phyloP scores from a whole-genome alignment of 306 rosid genomes.

The Dalbergia cochinchinensis region DNA sequence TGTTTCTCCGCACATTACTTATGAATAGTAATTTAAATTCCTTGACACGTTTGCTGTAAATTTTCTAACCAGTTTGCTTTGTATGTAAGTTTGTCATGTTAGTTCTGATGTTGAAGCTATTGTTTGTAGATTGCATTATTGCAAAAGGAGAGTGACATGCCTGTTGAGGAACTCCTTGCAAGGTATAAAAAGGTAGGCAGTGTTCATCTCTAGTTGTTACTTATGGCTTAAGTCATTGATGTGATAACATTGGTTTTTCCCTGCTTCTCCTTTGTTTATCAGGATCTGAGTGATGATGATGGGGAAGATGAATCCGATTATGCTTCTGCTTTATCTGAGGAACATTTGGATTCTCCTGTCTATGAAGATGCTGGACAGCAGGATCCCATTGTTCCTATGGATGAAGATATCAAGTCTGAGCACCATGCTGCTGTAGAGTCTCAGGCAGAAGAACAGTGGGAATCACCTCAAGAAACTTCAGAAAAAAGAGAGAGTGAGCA shows the following conservation, averaged over 20 bases:
- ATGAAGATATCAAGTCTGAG: conserved; percentile 65
- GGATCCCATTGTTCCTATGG: conserved; percentile 54
- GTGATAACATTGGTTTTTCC: conserved; percentile 34
- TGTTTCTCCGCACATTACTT: conserved; percentile 31
- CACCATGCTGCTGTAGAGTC: conserved; percentile 49
- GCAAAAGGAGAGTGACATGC: conserved; percentile 89
- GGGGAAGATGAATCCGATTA: conserved; percentile 66
- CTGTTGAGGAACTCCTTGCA: conserved; percentile 92
- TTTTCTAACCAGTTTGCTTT: conserved; percentile 24
- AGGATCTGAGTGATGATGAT: conserved; percentile 63
- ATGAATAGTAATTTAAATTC: conserved; percentile 24
- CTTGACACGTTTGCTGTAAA: conserved; percentile 2
- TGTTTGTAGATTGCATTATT: conserved; percentile 79
- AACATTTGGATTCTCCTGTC: conserved; percentile 59
- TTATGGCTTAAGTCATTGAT: conserved; percentile 30
- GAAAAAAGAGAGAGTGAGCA: conserved; percentile 80
- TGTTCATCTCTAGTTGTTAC: conserved; percentile 48
- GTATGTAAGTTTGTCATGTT: conserved; percentile 7
- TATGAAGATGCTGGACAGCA: conserved; percentile 57
- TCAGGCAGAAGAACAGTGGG: conserved; percentile 62
- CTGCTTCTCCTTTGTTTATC: conserved; percentile 42
- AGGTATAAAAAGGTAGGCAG: conserved; percentile 93
- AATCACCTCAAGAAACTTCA: conserved; percentile 47
- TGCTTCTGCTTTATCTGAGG: conserved; percentile 75
- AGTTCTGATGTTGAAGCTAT: conserved; percentile 41